Percentiles rank a stretch among this genome's conserved stretches.
Evolutionary conservation across 2,329 filamentous ascomycete species (phyloP).

Genomic region (Bimuria novae-zelandiae): DNA sequence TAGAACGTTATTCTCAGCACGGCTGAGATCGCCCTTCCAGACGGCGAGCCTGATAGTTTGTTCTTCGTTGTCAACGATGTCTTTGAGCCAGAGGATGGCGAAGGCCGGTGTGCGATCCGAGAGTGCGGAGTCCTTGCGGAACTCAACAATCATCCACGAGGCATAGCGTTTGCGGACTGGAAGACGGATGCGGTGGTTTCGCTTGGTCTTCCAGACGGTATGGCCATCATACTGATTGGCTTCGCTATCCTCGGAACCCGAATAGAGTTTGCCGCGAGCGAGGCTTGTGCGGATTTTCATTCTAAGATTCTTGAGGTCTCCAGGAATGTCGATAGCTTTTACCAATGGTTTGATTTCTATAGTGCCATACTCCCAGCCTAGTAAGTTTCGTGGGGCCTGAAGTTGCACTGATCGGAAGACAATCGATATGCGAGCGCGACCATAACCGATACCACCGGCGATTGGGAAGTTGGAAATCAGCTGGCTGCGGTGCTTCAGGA

Average conservation of each 20-base stretch:
- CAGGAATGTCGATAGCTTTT: conserved; percentile 55
- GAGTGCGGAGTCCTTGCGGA: conserved; percentile 60
- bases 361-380: conserved; percentile 75
- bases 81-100: conserved; percentile 69
- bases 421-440: conserved; percentile 69
- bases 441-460: conserved; percentile 73
- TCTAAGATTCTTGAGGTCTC: conserved; percentile 55
- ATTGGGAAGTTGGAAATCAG: conserved; percentile 69
- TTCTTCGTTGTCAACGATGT: conserved; percentile 71
- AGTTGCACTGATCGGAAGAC: conserved; percentile 73
- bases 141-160: conserved; percentile 61
- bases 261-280: conserved; percentile 62
- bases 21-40: conserved; percentile 68
- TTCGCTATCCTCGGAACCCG: conserved; percentile 37
- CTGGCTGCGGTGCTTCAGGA: conserved; percentile 68
- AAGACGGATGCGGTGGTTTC: conserved; percentile 54
- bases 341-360: conserved; percentile 64
- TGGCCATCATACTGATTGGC: conserved; percentile 39
- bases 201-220: conserved; percentile 59
- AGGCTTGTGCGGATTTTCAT: conserved; percentile 66
- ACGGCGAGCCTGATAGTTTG: conserved; percentile 63
- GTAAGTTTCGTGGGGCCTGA: conserved; percentile 60
- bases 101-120: conserved; percentile 64
- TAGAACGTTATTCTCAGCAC: conserved; percentile 55
- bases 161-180: conserved; percentile 66